phyloP scores from a whole-genome alignment of 257 asterid genomes.

The Anisodus acutangulus region DNA sequence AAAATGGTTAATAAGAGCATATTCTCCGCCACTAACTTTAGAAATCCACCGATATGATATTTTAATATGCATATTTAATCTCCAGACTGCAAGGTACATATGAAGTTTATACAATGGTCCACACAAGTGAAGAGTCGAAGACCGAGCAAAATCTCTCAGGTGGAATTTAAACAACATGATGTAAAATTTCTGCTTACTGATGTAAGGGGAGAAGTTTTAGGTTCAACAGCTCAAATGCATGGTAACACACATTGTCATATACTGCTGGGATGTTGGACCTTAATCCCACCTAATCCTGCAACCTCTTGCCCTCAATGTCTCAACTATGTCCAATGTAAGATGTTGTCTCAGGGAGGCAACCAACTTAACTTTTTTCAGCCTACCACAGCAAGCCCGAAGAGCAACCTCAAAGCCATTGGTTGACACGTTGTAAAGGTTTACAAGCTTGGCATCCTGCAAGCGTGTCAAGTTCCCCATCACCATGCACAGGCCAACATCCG shows the following conservation, averaged over 20 bases:
- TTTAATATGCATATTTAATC: not conserved
- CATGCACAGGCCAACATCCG: conserved; percentile 70
- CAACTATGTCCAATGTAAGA: conserved; percentile 55
- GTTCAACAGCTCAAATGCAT: not conserved
- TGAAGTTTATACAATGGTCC: not conserved
- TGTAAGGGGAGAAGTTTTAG: not conserved
- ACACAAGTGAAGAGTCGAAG: not conserved
- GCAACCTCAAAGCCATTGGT: conserved; percentile 61
- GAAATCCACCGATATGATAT: not conserved
- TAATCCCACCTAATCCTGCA: conserved; percentile 84
- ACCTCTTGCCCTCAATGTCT: conserved; percentile 53
- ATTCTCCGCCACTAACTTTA: not conserved
- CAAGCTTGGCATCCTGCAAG: conserved; percentile 68
- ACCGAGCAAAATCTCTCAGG: not conserved
- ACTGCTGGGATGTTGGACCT: conserved; percentile 1
- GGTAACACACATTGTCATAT: not conserved
- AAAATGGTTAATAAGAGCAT: not conserved
- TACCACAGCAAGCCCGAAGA: conserved; percentile 55
- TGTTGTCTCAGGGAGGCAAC: conserved; percentile 42
- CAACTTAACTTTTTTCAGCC: conserved; percentile 72
- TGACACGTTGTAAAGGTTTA: conserved; percentile 57
- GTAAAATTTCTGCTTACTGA: conserved; percentile 4
- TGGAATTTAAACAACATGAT: not conserved
- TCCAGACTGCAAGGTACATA: not conserved
- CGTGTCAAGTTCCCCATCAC: conserved; percentile 69